These are phyloP conservation scores for Apiotrichum gamsii DNA, from an alignment of 1,284 basidiomycete species.

Conservation along the genomic window DNA sequence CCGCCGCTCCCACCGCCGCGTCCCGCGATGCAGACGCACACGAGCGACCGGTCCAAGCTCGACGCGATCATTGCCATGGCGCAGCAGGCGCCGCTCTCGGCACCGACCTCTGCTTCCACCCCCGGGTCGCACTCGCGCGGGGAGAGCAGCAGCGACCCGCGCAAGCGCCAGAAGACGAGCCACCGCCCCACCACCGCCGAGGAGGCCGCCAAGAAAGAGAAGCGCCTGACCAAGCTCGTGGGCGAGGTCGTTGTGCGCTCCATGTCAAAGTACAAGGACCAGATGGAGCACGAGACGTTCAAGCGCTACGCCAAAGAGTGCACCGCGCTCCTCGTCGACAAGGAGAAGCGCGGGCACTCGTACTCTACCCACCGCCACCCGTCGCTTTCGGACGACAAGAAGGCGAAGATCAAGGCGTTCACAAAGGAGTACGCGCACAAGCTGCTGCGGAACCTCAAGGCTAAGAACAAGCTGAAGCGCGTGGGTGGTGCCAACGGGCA, in stretches of 20 bases:
- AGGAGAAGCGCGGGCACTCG: constrained; percentile 83
- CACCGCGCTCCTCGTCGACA: constrained; percentile 73
- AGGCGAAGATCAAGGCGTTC: constrained; percentile 85
- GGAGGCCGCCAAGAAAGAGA: constrained; percentile 61
- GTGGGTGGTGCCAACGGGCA: background rate
- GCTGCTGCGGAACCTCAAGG: constrained; percentile 40
- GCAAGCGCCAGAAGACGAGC: constrained; percentile 37
- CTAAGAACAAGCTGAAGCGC: constrained; percentile 37
- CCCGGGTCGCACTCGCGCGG: background rate
- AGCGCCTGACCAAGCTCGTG: constrained; percentile 72
- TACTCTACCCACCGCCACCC: constrained; percentile 68
- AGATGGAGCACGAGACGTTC: constrained; percentile 78
- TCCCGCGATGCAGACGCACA: constrained; percentile 9
- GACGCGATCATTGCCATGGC: constrained; percentile 48
- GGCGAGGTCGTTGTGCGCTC: constrained; percentile 82
- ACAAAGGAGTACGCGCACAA: constrained; percentile 70
- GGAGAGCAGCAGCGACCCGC: constrained; percentile 32
- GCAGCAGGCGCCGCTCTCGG: constrained; percentile 19
- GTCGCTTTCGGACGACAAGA: constrained; percentile 75
- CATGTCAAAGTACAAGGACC: constrained; percentile 80
- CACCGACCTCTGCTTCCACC: constrained; percentile 32
- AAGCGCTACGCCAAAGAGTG: constrained; percentile 94
- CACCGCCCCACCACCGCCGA: constrained; percentile 32
- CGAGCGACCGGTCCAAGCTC: constrained; percentile 32
- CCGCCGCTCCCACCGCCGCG: constrained; percentile 21